Conservation (phyloP, 768 basidiomycete species). For the Termitomyces sp. region DNA sequence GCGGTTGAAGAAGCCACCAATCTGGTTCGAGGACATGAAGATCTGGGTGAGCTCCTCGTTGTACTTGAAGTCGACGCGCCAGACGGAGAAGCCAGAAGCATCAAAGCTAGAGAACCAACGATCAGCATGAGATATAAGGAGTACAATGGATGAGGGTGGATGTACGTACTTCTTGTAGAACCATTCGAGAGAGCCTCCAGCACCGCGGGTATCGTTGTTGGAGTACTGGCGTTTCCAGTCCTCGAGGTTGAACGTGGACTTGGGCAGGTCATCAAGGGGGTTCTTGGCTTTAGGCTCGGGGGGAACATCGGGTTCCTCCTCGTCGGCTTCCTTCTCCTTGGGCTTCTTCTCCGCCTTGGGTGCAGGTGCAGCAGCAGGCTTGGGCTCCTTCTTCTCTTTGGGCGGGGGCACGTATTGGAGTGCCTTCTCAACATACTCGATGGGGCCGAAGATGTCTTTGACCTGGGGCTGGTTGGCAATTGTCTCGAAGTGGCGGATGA, state of each 20-base stretch:
- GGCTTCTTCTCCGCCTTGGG: slow-evolving; percentile 65
- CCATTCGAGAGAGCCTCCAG: slow-evolving; percentile 87
- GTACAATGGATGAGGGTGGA: background rate
- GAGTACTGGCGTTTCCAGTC: slow-evolving; percentile 99
- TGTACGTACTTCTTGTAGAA: slow-evolving; percentile 91
- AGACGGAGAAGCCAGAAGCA: slow-evolving; percentile 83
- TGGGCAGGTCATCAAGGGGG: slow-evolving; percentile 89
- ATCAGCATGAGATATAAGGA: background rate
- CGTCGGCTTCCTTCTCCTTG: slow-evolving; percentile 60
- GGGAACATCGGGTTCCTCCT: slow-evolving; percentile 72
- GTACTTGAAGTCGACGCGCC: slow-evolving; percentile 97
- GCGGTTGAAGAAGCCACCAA: slow-evolving; percentile 96
- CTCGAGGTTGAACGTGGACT: slow-evolving; percentile 84
- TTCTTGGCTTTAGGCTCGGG: slow-evolving; percentile 91
- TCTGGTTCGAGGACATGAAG: slow-evolving; percentile 95
- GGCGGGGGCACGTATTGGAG: slow-evolving; percentile 68
- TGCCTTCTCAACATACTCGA: slow-evolving; percentile 64
- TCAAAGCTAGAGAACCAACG: slow-evolving; percentile 59
- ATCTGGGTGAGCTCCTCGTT: slow-evolving; percentile 86
- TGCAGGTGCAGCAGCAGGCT: slow-evolving; percentile 45
- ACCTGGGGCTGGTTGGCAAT: slow-evolving; percentile 80
- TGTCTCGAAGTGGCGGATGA: slow-evolving; percentile 85
- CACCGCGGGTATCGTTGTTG: slow-evolving; percentile 92
- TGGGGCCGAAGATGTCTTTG: slow-evolving; percentile 60
- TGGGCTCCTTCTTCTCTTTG: slow-evolving; percentile 74